Evolutionary conservation across 108 stramenopile species (phyloP).

Genomic region (Stephanodiscus minutulus): DNA sequence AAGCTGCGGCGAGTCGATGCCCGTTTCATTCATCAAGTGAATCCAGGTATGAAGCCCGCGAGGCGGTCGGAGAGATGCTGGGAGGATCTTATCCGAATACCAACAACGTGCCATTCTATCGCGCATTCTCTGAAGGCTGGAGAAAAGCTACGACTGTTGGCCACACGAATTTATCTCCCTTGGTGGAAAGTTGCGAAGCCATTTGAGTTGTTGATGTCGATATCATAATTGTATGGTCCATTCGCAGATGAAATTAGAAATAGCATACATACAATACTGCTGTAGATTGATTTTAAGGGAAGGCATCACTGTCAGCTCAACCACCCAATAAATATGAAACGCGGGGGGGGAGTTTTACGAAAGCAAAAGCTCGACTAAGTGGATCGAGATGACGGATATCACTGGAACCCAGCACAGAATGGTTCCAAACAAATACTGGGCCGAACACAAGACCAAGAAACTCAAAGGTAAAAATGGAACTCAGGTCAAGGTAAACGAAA

Average conservation of each 20-base stretch:
- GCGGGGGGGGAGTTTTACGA: too few relatives aligned
- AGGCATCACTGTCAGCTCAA: too few relatives aligned
- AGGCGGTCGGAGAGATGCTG: slow-evolving; percentile 36
- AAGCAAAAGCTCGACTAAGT: too few relatives aligned
- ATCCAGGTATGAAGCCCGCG: slow-evolving; percentile 23
- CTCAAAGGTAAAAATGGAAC: too few relatives aligned
- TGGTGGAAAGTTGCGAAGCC: slow-evolving; percentile 29
- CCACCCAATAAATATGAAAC: too few relatives aligned
- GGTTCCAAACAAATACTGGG: too few relatives aligned
- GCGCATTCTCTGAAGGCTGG: slow-evolving; percentile 39
- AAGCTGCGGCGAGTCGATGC: slow-evolving; percentile 19
- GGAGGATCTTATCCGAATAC: slow-evolving; percentile 32
- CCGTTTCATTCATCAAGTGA: slow-evolving; percentile 17
- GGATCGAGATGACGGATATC: too few relatives aligned
- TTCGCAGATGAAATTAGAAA: neutral
- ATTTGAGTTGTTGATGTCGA: neutral
- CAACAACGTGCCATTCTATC: slow-evolving; percentile 44
- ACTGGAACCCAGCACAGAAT: too few relatives aligned
- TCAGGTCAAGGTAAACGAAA: too few relatives aligned
- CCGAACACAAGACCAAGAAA: too few relatives aligned
- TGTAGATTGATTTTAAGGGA: too few relatives aligned
- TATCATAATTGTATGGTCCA: neutral
- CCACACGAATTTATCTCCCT: slow-evolving; percentile 28
- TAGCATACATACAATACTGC: too few relatives aligned
- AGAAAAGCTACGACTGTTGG: slow-evolving; percentile 41